Percentiles rank a stretch among this genome's conserved stretches.
Conservation (phyloP, 73 alveolate genomes). For the Halteria grandinella region DNA sequence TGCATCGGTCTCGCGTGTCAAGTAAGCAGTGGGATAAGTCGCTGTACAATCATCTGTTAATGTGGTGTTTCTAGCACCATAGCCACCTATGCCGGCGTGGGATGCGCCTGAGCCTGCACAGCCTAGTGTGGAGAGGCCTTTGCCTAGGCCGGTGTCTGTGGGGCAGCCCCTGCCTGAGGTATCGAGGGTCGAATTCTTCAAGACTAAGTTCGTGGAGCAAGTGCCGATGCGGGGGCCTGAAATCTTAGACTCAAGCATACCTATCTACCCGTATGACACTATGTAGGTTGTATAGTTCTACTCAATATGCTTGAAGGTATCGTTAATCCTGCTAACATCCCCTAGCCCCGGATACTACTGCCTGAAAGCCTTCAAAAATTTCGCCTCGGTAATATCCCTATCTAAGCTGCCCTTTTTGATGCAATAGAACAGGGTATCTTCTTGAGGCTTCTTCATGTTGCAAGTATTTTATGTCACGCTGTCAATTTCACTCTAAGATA, state of each 20-base stretch:
- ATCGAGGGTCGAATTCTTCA: neutral
- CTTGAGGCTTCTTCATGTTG: slow-evolving; percentile 2
- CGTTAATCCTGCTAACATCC: neutral
- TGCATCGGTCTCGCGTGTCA: neutral
- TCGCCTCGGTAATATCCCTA: neutral
- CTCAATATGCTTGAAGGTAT: neutral
- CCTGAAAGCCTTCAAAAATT: neutral
- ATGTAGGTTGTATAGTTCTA: slow-evolving; percentile 13
- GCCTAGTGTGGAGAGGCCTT: slow-evolving; percentile 21
- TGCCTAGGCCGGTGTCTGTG: slow-evolving; percentile 34
- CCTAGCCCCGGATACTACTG: neutral
- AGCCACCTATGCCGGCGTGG: slow-evolving; percentile 47
- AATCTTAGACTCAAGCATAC: neutral
- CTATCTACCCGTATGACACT: neutral
- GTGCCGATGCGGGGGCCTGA: slow-evolving; percentile 19
- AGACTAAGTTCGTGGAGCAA: neutral
- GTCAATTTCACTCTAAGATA: no score
- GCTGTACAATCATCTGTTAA: slow-evolving; percentile 1
- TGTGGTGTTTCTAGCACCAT: slow-evolving; percentile 24
- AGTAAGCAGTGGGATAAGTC: slow-evolving; percentile 2
- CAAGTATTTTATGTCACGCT: slow-evolving; percentile 3
- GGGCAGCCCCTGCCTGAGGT: slow-evolving; percentile 34
- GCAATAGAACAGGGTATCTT: slow-evolving; percentile 15
- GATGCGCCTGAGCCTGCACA: slow-evolving; percentile 60
- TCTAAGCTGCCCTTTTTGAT: neutral